Conservation (phyloP, 225 moss, liverwort and hornwort species). For the Bryum argenteum region DNA sequence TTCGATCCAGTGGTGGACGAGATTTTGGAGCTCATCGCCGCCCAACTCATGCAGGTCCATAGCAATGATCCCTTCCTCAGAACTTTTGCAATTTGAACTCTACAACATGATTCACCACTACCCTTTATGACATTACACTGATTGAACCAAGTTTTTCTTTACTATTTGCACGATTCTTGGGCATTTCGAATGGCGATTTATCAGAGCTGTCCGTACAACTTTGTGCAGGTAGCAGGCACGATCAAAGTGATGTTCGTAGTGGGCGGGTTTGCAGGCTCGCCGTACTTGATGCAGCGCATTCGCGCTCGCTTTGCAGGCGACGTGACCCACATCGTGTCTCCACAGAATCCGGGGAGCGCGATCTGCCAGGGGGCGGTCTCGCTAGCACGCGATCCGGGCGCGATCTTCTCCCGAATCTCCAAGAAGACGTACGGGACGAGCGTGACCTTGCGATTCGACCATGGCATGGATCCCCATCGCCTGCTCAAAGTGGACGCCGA, state of each 20-base stretch:
- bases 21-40: constrained; percentile 47
- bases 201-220: too few relatives aligned
- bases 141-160: too few relatives aligned
- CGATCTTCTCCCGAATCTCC: constrained; percentile 46
- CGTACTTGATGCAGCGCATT: constrained; percentile 53
- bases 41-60: constrained; percentile 30
- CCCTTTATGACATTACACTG: too few relatives aligned
- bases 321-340: constrained; percentile 44
- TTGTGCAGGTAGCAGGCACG: background rate
- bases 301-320: constrained; percentile 31
- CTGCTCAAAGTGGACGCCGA: constrained; percentile 18
- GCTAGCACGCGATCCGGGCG: constrained; percentile 31
- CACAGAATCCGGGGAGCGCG: constrained; percentile 61
- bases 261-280: constrained; percentile 58
- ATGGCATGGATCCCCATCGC: constrained; percentile 15
- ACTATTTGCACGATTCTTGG: too few relatives aligned
- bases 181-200: too few relatives aligned
- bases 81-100: too few relatives aligned
- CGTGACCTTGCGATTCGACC: constrained; percentile 25
- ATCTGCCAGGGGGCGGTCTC: constrained; percentile 60
- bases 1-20: constrained; percentile 65
- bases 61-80: too few relatives aligned
- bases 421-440: constrained; percentile 59
- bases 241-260: constrained; percentile 69
- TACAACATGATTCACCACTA: too few relatives aligned